These are phyloP conservation scores for Lasiosphaeriaceae sp. DNA, from an alignment of 495 filamentous ascomycete genomes.

Conservation along the genomic window DNA sequence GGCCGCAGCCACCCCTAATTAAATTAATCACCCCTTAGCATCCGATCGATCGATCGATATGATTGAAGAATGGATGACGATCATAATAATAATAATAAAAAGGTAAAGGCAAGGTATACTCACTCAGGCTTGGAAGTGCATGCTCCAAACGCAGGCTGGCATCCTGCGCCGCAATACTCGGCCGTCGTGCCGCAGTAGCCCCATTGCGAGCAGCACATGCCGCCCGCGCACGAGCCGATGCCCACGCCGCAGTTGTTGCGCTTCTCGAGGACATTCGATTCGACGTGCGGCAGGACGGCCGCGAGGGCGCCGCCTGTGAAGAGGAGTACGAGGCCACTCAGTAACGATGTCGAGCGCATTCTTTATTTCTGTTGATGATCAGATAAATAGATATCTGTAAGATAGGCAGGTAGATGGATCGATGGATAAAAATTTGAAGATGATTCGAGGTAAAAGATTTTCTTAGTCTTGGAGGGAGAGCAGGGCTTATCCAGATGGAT, in stretches of 20 bases:
- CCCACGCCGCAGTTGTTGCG: conserved; percentile 14
- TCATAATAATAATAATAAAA: neutral
- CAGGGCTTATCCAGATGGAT: too few species aligned
- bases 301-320: neutral
- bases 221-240: conserved; percentile 10
- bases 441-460: neutral
- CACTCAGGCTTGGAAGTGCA: conserved; percentile 13
- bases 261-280: conserved; percentile 8
- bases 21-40: too few species aligned
- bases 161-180: conserved; percentile 46
- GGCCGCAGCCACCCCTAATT: conserved; percentile 3
- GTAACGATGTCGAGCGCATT: neutral
- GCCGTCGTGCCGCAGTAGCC: conserved; percentile 41
- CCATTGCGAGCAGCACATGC: conserved; percentile 31
- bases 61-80: too few species aligned
- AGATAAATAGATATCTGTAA: neutral
- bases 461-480: too few species aligned
- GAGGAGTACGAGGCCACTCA: neutral
- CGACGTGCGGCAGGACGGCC: neutral
- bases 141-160: conserved; percentile 35
- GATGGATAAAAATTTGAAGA: neutral
- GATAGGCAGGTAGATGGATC: neutral
- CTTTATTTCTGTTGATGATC: neutral
- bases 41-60: too few species aligned
- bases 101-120: neutral